A percentile compares a stretch with the other conserved stretches of the same genome.
These are phyloP conservation scores for Astraeus odoratus DNA, from an alignment of 768 basidiomycete species.

Conservation along the genomic window DNA sequence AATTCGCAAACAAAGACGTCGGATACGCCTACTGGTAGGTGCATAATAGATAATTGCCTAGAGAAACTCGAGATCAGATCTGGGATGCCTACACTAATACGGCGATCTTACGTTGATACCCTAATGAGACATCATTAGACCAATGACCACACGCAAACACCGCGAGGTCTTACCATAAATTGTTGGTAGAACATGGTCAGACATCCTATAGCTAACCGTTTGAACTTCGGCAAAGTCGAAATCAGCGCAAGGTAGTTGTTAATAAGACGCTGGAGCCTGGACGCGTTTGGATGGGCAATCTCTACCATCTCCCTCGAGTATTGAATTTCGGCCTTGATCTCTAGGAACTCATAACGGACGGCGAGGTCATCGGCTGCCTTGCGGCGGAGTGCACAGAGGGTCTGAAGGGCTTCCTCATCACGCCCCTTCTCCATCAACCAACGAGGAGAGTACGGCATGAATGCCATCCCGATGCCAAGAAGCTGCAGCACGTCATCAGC, in stretches of 20 bases:
- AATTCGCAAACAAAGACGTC: neutral
- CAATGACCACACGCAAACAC: neutral
- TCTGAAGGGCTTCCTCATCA: constrained; percentile 28
- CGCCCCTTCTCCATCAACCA: constrained; percentile 35
- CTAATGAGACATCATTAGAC: constrained; percentile 9
- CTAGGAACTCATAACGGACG: constrained; percentile 33
- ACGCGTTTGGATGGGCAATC: constrained; percentile 16
- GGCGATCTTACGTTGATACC: constrained; percentile 19
- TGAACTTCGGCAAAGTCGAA: constrained; percentile 26
- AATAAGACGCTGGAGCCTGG: constrained; percentile 9
- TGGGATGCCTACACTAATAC: neutral
- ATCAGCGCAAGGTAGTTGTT: constrained; percentile 22
- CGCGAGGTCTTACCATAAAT: constrained; percentile 20
- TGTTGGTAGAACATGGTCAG: constrained; percentile 29
- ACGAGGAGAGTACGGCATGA: constrained; percentile 38
- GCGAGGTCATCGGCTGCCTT: constrained; percentile 24
- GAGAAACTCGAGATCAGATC: constrained; percentile 1
- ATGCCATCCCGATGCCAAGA: constrained; percentile 25
- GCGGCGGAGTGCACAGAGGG: constrained; percentile 29
- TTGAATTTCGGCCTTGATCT: constrained; percentile 32
- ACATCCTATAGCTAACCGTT: constrained; percentile 23
- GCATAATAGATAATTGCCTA: constrained; percentile 26
- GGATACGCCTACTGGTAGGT: constrained; percentile 1
- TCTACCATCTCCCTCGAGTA: constrained; percentile 19
- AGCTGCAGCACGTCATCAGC: constrained; percentile 12